Evolutionary conservation across 1,284 basidiomycete genomes (phyloP).

Genomic region (Coniferiporia weirii): DNA sequence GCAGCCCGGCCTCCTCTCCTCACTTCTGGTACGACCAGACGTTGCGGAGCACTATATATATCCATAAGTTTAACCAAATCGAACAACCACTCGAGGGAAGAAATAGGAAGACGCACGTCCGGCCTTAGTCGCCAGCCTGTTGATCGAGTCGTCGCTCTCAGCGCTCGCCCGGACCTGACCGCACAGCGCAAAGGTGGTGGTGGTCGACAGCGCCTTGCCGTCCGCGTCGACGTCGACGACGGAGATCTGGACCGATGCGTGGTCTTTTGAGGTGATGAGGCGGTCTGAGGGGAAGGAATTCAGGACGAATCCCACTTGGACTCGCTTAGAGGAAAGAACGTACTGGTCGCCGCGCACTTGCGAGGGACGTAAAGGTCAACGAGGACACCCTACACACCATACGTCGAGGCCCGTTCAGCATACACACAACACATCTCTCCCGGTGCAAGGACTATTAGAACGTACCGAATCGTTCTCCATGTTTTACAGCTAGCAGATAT

Average conservation of each 20-base stretch:
- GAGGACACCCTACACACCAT: slow-evolving; percentile 77
- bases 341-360: slow-evolving; percentile 96
- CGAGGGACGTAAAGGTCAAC: slow-evolving; percentile 99
- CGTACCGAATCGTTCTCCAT: slow-evolving; percentile 81
- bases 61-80: slow-evolving; percentile 13
- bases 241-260: slow-evolving; percentile 96
- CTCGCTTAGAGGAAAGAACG: slow-evolving; percentile 30
- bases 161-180: slow-evolving; percentile 93
- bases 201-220: slow-evolving; percentile 83
- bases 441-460: background rate
- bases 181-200: slow-evolving; percentile 91
- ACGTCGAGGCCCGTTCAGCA: background rate
- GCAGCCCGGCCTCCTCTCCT: slow-evolving; percentile 8
- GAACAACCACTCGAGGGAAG: background rate
- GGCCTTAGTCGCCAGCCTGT: slow-evolving; percentile 93
- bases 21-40: slow-evolving; percentile 32
- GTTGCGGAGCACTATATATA: slow-evolving; percentile 24
- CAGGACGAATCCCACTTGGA: slow-evolving; percentile 3
- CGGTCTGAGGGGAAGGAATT: slow-evolving; percentile 54
- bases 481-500: slow-evolving; percentile 22
- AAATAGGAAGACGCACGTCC: slow-evolving; percentile 77
- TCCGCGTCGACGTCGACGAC: slow-evolving; percentile 93
- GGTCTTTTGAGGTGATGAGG: slow-evolving; percentile 97
- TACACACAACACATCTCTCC: slow-evolving; percentile 10
- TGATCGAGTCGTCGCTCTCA: slow-evolving; percentile 96